Evolutionary conservation across 169 alveolate genomes (phyloP).

Genomic region (Plasmodium gaboni): DNA sequence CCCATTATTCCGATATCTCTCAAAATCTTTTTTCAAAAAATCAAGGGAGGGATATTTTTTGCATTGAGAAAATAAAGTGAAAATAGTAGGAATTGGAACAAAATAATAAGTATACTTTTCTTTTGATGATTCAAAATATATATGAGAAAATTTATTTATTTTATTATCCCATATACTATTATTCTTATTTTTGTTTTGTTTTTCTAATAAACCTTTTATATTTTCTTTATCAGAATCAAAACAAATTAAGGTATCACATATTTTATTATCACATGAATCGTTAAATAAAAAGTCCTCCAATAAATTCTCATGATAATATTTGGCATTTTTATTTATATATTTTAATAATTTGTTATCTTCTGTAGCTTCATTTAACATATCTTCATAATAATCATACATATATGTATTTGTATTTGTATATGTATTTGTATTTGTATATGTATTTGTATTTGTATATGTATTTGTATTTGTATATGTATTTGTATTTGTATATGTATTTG

Average conservation of each 20-base stretch:
- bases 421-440: background rate
- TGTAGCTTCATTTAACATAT: background rate
- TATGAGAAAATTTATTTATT: background rate
- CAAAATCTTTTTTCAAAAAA: background rate
- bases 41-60: background rate
- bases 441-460: background rate
- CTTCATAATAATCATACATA: background rate
- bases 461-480: background rate
- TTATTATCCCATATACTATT: background rate
- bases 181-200: background rate
- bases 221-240: background rate
- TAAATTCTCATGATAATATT: background rate
- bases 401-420: background rate
- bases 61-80: conserved; percentile 25
- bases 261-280: background rate
- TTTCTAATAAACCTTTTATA: background rate
- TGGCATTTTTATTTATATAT: background rate
- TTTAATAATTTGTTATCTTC: background rate
- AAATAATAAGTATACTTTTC: conserved; percentile 19
- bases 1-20: background rate
- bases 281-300: conserved; percentile 9
- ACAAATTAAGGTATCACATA: background rate
- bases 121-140: conserved; percentile 31
- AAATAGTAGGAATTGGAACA: conserved; percentile 23
- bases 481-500: background rate